Percentiles rank a stretch among this genome's conserved stretches.
These are phyloP conservation scores for Pseudonitzschia multiseries DNA, from an alignment of 108 stramenopile species.

Conservation along the genomic window DNA sequence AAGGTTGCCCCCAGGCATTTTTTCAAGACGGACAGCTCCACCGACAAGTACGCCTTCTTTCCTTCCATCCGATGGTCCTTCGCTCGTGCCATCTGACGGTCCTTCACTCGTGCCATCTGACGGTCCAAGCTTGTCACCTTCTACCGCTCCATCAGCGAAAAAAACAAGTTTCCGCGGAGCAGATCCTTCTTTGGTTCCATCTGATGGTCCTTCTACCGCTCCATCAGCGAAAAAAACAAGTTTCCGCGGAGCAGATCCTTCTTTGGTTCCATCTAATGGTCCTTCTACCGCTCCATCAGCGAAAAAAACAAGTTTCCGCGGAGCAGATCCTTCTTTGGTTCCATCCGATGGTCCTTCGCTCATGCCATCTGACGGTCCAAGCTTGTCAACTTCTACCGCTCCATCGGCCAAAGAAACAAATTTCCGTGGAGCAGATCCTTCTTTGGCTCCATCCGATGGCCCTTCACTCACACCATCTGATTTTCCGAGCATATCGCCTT, in stretches of 20 bases:
- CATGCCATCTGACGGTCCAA: background rate
- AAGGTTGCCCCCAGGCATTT: background rate
- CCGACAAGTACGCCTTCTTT: background rate
- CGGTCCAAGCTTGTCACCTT: constrained; percentile 2
- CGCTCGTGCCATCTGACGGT: background rate
- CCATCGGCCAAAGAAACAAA: constrained; percentile 13
- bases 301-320: too few species aligned
- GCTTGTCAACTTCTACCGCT: background rate
- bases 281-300: too few species aligned
- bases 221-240: constrained; percentile 12
- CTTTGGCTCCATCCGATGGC: constrained; percentile 10
- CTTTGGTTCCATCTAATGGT: constrained; percentile 13
- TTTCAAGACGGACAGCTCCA: background rate
- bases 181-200: background rate
- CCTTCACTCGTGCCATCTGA: constrained; percentile 5
- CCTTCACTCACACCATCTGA: constrained; percentile 10
- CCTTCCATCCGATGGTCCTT: background rate
- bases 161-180: too few species aligned
- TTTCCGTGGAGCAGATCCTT: too few species aligned
- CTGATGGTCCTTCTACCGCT: background rate
- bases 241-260: too few species aligned
- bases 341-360: background rate
- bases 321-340: background rate
- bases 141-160: background rate
- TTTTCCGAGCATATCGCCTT: background rate